Evolutionary conservation across 768 basidiomycete species (phyloP).

Genomic region (Nevesoporus exiguus): DNA sequence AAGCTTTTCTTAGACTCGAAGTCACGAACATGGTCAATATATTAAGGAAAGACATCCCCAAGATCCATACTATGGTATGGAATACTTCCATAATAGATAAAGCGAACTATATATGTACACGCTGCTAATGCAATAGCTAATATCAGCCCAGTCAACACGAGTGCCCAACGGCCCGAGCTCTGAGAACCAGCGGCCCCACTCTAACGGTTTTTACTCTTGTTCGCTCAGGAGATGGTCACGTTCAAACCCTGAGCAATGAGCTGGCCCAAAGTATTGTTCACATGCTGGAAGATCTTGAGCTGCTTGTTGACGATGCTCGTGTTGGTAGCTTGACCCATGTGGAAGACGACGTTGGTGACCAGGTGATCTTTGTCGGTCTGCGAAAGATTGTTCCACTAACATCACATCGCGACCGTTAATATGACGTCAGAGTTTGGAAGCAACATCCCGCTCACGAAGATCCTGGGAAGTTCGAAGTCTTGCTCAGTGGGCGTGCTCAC

Average conservation of each 20-base stretch:
- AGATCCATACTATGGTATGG: no score
- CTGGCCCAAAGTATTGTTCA: conserved; percentile 34
- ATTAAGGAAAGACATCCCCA: no score
- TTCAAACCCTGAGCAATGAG: conserved; percentile 34
- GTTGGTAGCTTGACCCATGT: conserved; percentile 35
- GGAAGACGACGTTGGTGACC: conserved; percentile 37
- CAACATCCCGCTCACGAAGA: conserved; percentile 23
- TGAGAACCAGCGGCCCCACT: no score
- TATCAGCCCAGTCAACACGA: no score
- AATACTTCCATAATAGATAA: no score
- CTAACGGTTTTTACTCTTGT: no score
- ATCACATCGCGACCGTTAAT: not conserved
- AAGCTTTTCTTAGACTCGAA: no score
- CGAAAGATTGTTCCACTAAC: conserved; percentile 35
- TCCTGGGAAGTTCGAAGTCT: conserved; percentile 39
- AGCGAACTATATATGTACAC: no score
- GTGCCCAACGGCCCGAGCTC: no score
- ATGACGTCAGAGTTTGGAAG: not conserved
- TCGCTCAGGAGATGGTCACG: conserved; percentile 10
- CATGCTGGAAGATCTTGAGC: conserved; percentile 36
- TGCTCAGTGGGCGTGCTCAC: conserved; percentile 35
- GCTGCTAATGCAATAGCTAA: no score
- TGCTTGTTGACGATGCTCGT: conserved; percentile 30
- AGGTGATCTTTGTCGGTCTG: conserved; percentile 35
- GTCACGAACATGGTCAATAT: no score